Conservation (phyloP, 2,329 filamentous ascomycete species). For the Pseudogymnoascus sp. region DNA sequence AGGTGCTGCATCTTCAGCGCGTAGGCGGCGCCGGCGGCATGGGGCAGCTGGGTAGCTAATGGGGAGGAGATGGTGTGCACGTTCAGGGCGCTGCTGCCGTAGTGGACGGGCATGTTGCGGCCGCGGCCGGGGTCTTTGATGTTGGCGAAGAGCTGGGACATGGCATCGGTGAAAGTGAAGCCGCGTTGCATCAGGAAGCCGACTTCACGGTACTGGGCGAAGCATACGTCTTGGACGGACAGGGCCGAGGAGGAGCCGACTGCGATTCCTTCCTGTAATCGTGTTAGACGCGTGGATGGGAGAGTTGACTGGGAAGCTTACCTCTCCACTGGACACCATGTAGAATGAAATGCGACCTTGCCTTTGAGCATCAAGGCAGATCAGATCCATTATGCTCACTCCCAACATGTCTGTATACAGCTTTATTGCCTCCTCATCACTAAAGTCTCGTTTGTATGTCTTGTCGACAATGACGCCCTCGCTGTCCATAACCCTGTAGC, state of each 20-base stretch:
- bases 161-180: constrained; percentile 80
- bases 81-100: constrained; percentile 74
- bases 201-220: constrained; percentile 89
- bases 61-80: constrained; percentile 87
- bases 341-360: constrained; percentile 65
- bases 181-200: constrained; percentile 87
- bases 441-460: constrained; percentile 54
- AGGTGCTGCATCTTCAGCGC: constrained; percentile 74
- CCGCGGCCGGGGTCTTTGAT: constrained; percentile 69
- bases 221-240: constrained; percentile 77
- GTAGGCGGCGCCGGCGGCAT: constrained; percentile 80
- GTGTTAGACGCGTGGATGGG: background rate
- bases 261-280: constrained; percentile 65
- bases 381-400: constrained; percentile 80
- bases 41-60: constrained; percentile 80
- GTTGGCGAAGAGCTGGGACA: constrained; percentile 92
- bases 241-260: constrained; percentile 82
- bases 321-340: constrained; percentile 54
- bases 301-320: background rate
- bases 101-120: constrained; percentile 96
- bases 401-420: constrained; percentile 56
- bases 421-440: constrained; percentile 52
- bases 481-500: constrained; percentile 86
- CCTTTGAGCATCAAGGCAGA: constrained; percentile 96
- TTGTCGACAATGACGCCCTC: constrained; percentile 76